Percentiles rank a stretch among this genome's conserved stretches.
phyloP scores from a whole-genome alignment of 1,284 basidiomycete species.

The Apiotrichum mycotoxinovorans region DNA sequence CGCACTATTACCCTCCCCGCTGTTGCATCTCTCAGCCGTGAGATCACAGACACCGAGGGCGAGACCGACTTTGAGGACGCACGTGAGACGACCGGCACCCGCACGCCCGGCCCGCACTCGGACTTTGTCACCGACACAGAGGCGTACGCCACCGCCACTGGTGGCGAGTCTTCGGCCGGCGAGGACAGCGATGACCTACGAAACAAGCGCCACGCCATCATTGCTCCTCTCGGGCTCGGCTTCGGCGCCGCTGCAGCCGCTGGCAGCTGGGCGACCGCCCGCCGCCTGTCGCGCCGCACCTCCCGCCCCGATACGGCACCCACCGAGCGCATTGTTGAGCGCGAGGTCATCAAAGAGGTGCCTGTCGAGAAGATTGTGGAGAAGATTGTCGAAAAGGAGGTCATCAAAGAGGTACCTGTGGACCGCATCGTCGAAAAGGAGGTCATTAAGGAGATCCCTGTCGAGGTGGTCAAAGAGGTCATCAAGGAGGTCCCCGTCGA shows the following conservation, averaged over 20 bases:
- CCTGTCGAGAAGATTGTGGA: constrained; percentile 43
- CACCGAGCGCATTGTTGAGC: constrained; percentile 45
- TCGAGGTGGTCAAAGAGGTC: constrained; percentile 45
- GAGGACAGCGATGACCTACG: constrained; percentile 53
- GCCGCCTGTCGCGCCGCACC: constrained; percentile 16
- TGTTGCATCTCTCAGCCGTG: constrained; percentile 21
- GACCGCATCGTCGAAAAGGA: constrained; percentile 43
- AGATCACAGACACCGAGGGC: constrained; percentile 54
- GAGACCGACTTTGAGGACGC: constrained; percentile 78
- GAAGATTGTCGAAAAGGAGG: constrained; percentile 48
- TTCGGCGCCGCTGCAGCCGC: constrained; percentile 23
- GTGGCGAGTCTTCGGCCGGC: constrained; percentile 52
- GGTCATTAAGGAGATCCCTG: constrained; percentile 30
- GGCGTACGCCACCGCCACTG: constrained; percentile 42
- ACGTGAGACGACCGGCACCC: constrained; percentile 63
- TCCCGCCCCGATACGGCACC: constrained; percentile 23
- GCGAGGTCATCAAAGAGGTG: constrained; percentile 46
- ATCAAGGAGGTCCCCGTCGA: constrained; percentile 46
- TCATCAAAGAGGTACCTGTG: constrained; percentile 30
- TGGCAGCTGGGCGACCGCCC: constrained; percentile 31
- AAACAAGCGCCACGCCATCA: constrained; percentile 38
- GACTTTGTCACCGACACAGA: constrained; percentile 56
- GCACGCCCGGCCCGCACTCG: constrained; percentile 61
- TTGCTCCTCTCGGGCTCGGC: constrained; percentile 17
- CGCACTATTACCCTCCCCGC: constrained; percentile 30